A percentile compares a stretch with the other conserved stretches of the same genome.
Evolutionary conservation across 306 rosid species (phyloP).

Genomic region (Mimosa bimucronata): DNA sequence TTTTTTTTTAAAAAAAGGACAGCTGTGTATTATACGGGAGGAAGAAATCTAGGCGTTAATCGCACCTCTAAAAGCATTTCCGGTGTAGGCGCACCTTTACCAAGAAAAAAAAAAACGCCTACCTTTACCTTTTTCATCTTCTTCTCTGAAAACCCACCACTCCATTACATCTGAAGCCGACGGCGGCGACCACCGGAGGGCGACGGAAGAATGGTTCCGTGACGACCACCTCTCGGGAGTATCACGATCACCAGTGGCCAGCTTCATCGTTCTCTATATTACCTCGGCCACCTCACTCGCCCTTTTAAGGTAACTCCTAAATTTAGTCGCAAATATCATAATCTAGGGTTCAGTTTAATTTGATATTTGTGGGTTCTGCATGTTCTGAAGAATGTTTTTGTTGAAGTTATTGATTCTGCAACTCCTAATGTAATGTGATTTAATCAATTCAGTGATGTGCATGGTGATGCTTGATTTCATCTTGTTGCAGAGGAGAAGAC

Average conservation of each 20-base stretch:
- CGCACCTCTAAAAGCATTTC: too few relatives aligned
- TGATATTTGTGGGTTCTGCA: background rate
- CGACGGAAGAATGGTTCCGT: background rate
- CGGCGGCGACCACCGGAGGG: background rate
- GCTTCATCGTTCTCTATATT: background rate
- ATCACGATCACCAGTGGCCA: background rate
- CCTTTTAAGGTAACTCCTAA: background rate
- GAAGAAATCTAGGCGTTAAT: too few relatives aligned
- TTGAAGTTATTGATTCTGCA: background rate
- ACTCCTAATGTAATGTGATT: background rate
- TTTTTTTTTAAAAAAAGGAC: too few relatives aligned
- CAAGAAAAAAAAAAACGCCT: too few relatives aligned
- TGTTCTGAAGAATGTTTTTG: background rate
- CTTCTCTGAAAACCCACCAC: background rate
- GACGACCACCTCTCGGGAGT: background rate
- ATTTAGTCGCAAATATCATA: background rate
- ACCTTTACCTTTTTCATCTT: background rate
- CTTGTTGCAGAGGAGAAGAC: background rate
- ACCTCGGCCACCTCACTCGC: background rate
- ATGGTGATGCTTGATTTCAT: background rate
- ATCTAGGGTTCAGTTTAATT: background rate
- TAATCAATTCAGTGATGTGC: background rate
- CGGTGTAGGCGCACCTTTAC: too few relatives aligned
- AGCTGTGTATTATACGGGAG: too few relatives aligned
- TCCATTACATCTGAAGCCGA: background rate